phyloP scores from a whole-genome alignment of 2,329 filamentous ascomycete species.

The Clonostachys chloroleuca region DNA sequence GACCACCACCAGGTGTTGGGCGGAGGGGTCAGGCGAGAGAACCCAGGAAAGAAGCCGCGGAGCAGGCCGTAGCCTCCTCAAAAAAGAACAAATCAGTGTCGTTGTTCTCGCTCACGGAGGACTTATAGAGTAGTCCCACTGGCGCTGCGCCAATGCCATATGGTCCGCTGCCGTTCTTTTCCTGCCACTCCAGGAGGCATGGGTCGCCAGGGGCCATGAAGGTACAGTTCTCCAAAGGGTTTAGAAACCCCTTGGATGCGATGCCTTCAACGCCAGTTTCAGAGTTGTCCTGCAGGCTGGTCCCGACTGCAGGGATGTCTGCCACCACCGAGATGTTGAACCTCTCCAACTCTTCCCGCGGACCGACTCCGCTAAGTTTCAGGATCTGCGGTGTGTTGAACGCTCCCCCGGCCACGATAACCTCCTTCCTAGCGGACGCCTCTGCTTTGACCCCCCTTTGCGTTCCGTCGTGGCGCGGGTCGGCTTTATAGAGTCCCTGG shows the following conservation, averaged over 20 bases:
- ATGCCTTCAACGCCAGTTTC: conserved; percentile 29
- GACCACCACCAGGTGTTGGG: conserved; percentile 14
- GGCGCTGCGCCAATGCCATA: conserved; percentile 12
- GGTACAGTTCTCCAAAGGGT: conserved; percentile 19
- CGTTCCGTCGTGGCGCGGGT: conserved; percentile 2
- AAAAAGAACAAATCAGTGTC: conserved; percentile 49
- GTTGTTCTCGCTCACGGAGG: conserved; percentile 18
- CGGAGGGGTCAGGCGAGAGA: conserved; percentile 10
- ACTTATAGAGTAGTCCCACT: conserved; percentile 31
- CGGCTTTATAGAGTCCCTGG: conserved; percentile 10
- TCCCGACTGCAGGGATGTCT: conserved; percentile 55
- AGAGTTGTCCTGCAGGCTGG: conserved; percentile 55
- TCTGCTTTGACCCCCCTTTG: neutral
- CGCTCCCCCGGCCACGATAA: conserved; percentile 43
- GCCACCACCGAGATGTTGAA: conserved; percentile 35
- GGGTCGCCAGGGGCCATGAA: conserved; percentile 21
- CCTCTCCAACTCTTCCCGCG: conserved; percentile 28
- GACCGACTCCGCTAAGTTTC: conserved; percentile 44
- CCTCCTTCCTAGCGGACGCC: conserved; percentile 20
- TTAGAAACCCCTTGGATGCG: conserved; percentile 14
- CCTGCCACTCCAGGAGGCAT: conserved; percentile 26
- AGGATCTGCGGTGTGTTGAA: conserved; percentile 50
- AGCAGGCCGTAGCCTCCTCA: conserved; percentile 45
- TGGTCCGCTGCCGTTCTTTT: conserved; percentile 17
- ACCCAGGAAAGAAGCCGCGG: conserved; percentile 50